Conservation (phyloP, 148 eudicot genomes). For the Silene conica region DNA sequence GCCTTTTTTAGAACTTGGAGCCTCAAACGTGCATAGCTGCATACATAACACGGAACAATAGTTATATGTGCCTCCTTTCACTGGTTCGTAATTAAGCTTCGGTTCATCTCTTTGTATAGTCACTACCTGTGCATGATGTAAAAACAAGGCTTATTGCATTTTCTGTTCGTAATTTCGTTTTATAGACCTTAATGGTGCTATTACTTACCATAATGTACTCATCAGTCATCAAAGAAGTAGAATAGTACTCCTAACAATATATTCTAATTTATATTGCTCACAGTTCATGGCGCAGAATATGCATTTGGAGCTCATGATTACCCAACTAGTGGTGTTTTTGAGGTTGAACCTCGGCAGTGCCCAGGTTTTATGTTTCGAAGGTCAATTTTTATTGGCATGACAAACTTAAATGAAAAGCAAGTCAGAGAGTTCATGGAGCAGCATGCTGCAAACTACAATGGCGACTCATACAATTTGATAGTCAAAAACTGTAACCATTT, state of each 20-base stretch:
- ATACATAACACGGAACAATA: too few species aligned
- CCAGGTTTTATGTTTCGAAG: constrained; percentile 84
- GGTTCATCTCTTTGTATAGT: too few species aligned
- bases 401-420: constrained; percentile 51
- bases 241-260: not conserved
- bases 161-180: too few species aligned
- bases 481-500: constrained; percentile 88
- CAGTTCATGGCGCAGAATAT: constrained; percentile 91
- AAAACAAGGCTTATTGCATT: too few species aligned
- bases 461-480: constrained; percentile 79
- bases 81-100: too few species aligned
- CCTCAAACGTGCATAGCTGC: too few species aligned
- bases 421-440: constrained; percentile 79
- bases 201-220: not conserved
- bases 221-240: not conserved
- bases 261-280: not conserved
- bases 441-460: constrained; percentile 68
- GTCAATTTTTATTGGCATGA: constrained; percentile 70
- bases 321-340: constrained; percentile 84
- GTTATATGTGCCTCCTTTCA: too few species aligned
- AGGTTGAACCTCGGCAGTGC: constrained; percentile 89
- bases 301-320: constrained; percentile 95
- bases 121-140: too few species aligned
- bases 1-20: too few species aligned
- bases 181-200: too few species aligned